Base-by-base conservation (phyloP, 257 asterid species). In the Plantago elongata region DNA sequence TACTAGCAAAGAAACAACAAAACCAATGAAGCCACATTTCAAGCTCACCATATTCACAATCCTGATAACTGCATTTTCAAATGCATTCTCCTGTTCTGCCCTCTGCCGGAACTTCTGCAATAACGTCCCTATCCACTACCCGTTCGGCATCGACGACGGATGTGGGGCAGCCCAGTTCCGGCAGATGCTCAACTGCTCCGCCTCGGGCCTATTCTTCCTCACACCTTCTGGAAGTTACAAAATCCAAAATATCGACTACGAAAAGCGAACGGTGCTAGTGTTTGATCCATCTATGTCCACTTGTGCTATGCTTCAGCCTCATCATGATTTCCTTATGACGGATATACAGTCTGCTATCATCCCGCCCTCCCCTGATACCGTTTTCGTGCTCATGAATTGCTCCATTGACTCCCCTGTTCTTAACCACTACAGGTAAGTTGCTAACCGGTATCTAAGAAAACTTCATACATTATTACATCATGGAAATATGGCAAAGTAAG, bases 241-340 rank as follows among this genome's bases (percentile, higher is more conserved):
- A 40, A 81, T 90, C 60, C 88, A 88, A 44, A 73, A 79, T 58
- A 82, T 88, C 27, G 96, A 90, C 43, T 90, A 90, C 77, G 46
- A 54, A 37, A 74, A 74, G 60, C 69, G 77, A 30, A 73, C 60
- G 40, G 11, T 87, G 5, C 62, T 70, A 13, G 45, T 90, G 8
- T 87, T 66, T 76, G 98, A 90, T 59, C 96, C 98, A 0, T 66
- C 95, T 62, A 90, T 90, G 96, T 85, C 98, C 49, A 90, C 96
- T 13, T 90, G 97, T 78, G 85, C 97, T 63, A 85, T 87, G 45
- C 85, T 87, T 47, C 98, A 87, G 72, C 96, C 98, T 7, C 98
- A 85, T 73, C 96, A 77, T 37, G 95, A 90, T 75, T 88, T 88
- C 45, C 10, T 80, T 69, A 72, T 90, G 87, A 75, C 96, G 10